Evolutionary conservation across 164 flowering plant species (phyloP).

Genomic region (Dillenia turbinata): DNA sequence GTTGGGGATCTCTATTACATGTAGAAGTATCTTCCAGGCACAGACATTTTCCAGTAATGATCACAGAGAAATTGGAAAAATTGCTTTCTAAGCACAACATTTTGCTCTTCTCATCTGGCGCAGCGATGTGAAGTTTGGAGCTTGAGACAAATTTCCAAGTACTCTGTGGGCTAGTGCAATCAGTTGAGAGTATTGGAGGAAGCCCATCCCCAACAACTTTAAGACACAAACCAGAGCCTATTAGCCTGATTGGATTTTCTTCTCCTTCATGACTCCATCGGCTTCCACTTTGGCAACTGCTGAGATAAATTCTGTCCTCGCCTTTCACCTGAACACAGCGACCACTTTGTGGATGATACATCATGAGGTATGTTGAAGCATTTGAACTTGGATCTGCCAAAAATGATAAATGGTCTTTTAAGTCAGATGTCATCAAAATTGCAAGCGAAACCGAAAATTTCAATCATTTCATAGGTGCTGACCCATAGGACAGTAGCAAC

Average conservation of each 20-base stretch:
- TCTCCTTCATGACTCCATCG: conserved; percentile 28
- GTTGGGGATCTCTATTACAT: conserved; percentile 33
- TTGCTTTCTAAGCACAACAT: conserved; percentile 30
- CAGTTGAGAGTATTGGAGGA: conserved; percentile 20
- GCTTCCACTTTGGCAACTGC: conserved; percentile 21
- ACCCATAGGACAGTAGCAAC: too few relatives aligned
- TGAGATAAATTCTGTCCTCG: conserved; percentile 5
- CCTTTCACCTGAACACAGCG: conserved; percentile 17
- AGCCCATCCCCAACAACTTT: conserved; percentile 23
- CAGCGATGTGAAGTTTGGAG: conserved; percentile 35
- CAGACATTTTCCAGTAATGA: conserved; percentile 33
- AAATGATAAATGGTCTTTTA: not conserved
- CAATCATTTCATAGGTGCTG: too few relatives aligned
- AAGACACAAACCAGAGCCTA: conserved; percentile 27
- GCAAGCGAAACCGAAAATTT: too few relatives aligned
- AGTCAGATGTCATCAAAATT: not conserved
- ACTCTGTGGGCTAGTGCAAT: conserved; percentile 27
- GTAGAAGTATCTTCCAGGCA: conserved; percentile 20
- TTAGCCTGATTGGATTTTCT: conserved; percentile 19
- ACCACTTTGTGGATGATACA: conserved; percentile 49
- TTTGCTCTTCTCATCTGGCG: conserved; percentile 24
- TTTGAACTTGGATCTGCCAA: conserved; percentile 23
- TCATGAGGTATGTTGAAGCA: conserved; percentile 9
- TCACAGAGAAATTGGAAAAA: conserved; percentile 11
- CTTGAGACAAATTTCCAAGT: conserved; percentile 29